These are phyloP conservation scores for Boletus pseudopeckii DNA, from an alignment of 768 basidiomycete genomes.

Conservation along the genomic window DNA sequence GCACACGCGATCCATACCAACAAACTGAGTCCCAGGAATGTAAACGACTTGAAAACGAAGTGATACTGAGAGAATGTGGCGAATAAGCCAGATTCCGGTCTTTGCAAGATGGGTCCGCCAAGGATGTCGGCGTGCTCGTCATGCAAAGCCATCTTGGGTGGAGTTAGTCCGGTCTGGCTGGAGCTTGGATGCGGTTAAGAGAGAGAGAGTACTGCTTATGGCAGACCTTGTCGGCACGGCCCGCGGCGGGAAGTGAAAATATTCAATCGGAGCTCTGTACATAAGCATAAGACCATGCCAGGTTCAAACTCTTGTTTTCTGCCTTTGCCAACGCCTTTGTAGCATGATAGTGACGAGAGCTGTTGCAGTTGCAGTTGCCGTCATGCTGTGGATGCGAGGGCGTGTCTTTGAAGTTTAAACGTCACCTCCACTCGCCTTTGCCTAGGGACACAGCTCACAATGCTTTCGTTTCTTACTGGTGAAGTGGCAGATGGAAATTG, in stretches of 20 bases:
- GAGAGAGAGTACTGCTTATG: conserved; percentile 7
- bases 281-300: background rate
- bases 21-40: conserved; percentile 33
- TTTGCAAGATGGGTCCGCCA: conserved; percentile 50
- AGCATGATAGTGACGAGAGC: background rate
- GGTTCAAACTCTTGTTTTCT: background rate
- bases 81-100: conserved; percentile 25
- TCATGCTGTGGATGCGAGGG: background rate
- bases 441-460: conserved; percentile 70
- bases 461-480: conserved; percentile 83
- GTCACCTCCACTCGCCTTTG: conserved; percentile 57
- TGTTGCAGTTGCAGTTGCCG: background rate
- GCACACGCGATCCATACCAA: conserved; percentile 33
- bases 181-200: conserved; percentile 24
- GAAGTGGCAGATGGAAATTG: conserved; percentile 59
- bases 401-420: background rate
- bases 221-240: conserved; percentile 15
- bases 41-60: conserved; percentile 35
- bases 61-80: conserved; percentile 37
- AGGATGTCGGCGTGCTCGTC: conserved; percentile 72
- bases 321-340: background rate
- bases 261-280: conserved; percentile 21
- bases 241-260: conserved; percentile 20
- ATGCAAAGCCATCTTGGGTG: conserved; percentile 45
- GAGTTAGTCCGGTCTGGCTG: conserved; percentile 13